Evolutionary conservation across 176 grass and related monocot species (phyloP), one percentile per base, ranked within the genome.

Genomic region (bread wheat (Triticum aestivum)): DNA sequence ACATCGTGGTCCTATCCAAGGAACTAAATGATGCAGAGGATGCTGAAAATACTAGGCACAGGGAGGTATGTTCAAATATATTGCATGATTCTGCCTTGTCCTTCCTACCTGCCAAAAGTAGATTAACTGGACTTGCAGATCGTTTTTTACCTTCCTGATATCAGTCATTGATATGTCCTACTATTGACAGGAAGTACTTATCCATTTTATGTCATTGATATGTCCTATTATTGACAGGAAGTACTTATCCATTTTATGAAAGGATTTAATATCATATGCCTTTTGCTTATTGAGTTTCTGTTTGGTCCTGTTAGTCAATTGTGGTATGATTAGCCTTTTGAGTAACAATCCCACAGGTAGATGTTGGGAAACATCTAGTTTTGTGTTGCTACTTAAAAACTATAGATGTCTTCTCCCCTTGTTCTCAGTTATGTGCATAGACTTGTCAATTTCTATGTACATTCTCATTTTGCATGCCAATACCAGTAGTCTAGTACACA

Each of bases 11-110:
- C 41, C 78, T 99, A 83, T 73, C 92, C 12, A 97, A 99, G 88
- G 97, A 99, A 89, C 87, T 94, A 32, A 89, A 94, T 38, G 90
- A 91, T 71, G 90, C 92, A 58, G 92, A 99, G 83, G 90, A 94
- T 92, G 85, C 77, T 29, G 97, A 99, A 94, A 88, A 93, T 75
- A 79, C 87, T 39, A 94, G 94, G 41, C 94, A 99, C 86, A 92
- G 81, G 79, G 92, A 90, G 94, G 97, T 99, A 94, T 41, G 67
- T 37, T 23, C 73, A 85, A 65, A 42, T 64, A 80, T 54, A 17
- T 83, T 42, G 51, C 67, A 86, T 76, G 52, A 64, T 77, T 87
- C 49, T 77, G 49, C 8, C 70, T 7, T 77, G 20, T 82, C 39
- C 14, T 21, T 42, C n/a, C 13, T 71, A 82, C 24, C 29, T 75